Evolutionary conservation across 2,329 filamentous ascomycete species (phyloP).

Genomic region (Penicillium janthinellum): DNA sequence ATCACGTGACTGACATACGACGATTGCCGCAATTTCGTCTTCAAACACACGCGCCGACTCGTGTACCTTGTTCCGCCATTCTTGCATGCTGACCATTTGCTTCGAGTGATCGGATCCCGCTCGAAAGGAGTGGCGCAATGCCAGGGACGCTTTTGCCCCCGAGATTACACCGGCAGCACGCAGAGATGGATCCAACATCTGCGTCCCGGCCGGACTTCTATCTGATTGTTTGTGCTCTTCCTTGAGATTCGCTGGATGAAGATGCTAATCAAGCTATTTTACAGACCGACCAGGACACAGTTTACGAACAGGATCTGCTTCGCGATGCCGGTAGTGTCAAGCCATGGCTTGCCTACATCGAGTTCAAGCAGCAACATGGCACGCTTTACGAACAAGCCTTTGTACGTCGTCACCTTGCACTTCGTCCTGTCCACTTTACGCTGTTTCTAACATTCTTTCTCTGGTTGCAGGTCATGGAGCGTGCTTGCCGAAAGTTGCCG

Average conservation of each 20-base stretch:
- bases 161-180: constrained; percentile 47
- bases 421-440: neutral
- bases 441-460: neutral
- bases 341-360: constrained; percentile 93
- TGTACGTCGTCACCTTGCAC: constrained; percentile 43
- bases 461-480: constrained; percentile 68
- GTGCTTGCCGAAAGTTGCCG: constrained; percentile 85
- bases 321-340: constrained; percentile 83
- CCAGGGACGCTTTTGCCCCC: constrained; percentile 53
- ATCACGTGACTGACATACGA: constrained; percentile 32
- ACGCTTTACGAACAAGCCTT: constrained; percentile 82
- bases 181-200: constrained; percentile 46
- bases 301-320: constrained; percentile 95
- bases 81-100: constrained; percentile 31
- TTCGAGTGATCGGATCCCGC: constrained; percentile 37
- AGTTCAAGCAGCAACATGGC: constrained; percentile 87
- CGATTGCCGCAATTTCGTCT: constrained; percentile 29
- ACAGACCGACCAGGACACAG: constrained; percentile 81
- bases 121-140: constrained; percentile 49
- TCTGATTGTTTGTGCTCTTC: constrained; percentile 44
- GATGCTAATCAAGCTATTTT: constrained; percentile 40
- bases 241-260: constrained; percentile 17
- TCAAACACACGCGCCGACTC: constrained; percentile 30
- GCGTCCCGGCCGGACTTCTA: constrained; percentile 48
- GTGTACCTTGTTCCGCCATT: constrained; percentile 29